Percentiles rank a stretch among this genome's conserved stretches.
Evolutionary conservation across 768 basidiomycete species (phyloP).

Genomic region (Leucocoprinus leucothites): DNA sequence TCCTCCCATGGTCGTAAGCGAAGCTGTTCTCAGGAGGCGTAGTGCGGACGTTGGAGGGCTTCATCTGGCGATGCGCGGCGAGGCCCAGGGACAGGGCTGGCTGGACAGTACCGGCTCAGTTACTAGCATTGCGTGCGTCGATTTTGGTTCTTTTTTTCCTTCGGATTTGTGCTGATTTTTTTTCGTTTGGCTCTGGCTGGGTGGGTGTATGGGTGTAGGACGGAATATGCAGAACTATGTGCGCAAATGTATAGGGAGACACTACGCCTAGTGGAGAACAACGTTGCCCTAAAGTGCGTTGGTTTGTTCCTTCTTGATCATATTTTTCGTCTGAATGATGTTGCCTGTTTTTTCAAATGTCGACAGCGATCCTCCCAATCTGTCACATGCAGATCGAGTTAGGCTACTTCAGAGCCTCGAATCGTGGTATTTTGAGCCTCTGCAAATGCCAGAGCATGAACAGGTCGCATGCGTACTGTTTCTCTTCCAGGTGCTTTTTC

Average conservation of each 20-base stretch:
- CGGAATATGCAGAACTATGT: conserved; percentile 77
- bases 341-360: background rate
- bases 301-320: conserved; percentile 11
- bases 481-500: conserved; percentile 82
- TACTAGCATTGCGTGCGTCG: conserved; percentile 42
- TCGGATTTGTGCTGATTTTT: background rate
- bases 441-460: conserved; percentile 78
- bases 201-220: conserved; percentile 23
- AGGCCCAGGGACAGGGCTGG: conserved; percentile 70
- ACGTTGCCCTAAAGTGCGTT: conserved; percentile 62
- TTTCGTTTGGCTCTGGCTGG: background rate
- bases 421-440: conserved; percentile 90
- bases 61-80: conserved; percentile 67
- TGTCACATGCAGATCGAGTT: conserved; percentile 46
- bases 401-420: conserved; percentile 68
- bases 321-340: background rate
- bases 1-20: conserved; percentile 4
- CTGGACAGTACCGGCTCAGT: conserved; percentile 39
- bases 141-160: conserved; percentile 9
- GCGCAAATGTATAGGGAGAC: conserved; percentile 86
- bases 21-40: conserved; percentile 34
- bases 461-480: conserved; percentile 77
- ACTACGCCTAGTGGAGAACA: conserved; percentile 24
- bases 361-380: conserved; percentile 43
- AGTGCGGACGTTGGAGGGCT: conserved; percentile 92